Base-by-base conservation (phyloP, 345 rosid species). In the Leavenworthia alabamica region DNA sequence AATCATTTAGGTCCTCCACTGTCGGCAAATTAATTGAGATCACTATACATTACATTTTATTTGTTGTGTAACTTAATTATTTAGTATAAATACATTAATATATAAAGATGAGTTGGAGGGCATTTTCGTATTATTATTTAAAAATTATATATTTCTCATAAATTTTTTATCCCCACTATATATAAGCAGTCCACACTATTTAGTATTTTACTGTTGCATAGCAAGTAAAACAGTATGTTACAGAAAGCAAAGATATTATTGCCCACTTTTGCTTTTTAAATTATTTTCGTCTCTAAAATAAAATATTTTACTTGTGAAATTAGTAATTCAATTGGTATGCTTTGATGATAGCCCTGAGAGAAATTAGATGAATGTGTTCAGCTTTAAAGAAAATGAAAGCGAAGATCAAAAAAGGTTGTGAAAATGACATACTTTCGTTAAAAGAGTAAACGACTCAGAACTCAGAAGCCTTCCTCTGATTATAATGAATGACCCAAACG, bases 391-490 rank as follows among this genome's bases (percentile, higher is more conserved):
- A 53, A 50, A 33, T n/a, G 59, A 10, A 59, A 59, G 48, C 49
- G 26, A 29, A 35, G 55, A 69, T 45, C 24, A 43, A 44, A 49
- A 49, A 68, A 69, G 68, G 43, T 69, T 44, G 22, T 61, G 73
- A 69, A 69, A 69, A 69, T 45, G 73, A 69, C 73, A 19, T 40
- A 68, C 55, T 33, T 52, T n/a, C 47, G 60, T 32, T 43, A 32
- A 31, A 59, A 68, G 41, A 31, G 53, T 48, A 47, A 36, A 47
- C 3, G 56, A 56, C 49, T 39, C 14, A 20, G 14, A 28, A 56
- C 49, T 39, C 14, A 20, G 14, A 28, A 16, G 12, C 41, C 57
- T 56, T 26, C 47, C 64, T 46, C 28, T n/a, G 40, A 22, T 45
- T 19, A 9, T 23, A 15, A 66, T 66, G 64, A 15, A 66, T 66